phyloP scores from a whole-genome alignment of 164 flowering plant species.

The Chloranthus sessilifolius region DNA sequence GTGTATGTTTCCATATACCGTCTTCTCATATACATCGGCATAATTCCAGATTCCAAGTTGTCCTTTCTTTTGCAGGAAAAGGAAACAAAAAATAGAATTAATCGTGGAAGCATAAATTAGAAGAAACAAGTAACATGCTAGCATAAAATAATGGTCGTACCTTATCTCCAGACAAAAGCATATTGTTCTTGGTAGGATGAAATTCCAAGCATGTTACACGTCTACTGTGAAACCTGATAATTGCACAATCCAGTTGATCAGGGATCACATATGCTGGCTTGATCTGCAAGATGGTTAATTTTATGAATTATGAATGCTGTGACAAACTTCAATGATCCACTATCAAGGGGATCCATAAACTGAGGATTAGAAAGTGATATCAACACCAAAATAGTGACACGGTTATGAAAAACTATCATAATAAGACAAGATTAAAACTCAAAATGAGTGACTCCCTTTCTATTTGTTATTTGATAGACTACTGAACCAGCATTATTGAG shows the following conservation, averaged over 20 bases:
- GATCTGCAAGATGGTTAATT: constrained; percentile 49
- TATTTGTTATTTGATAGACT: no score
- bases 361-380: no score
- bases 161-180: constrained; percentile 95
- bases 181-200: constrained; percentile 76
- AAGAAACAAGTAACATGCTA: background rate
- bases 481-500: no score
- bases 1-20: constrained; percentile 79
- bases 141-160: constrained; percentile 20
- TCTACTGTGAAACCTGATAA: constrained; percentile 83
- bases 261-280: constrained; percentile 71
- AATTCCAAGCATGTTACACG: constrained; percentile 91
- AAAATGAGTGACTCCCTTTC: no score
- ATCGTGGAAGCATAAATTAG: constrained; percentile 1
- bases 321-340: no score
- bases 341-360: no score
- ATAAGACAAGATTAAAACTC: no score
- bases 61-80: constrained; percentile 61
- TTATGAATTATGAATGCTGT: no score
- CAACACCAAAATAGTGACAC: no score
- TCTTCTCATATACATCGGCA: constrained; percentile 64
- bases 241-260: constrained; percentile 72
- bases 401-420: no score
- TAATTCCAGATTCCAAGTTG: constrained; percentile 98
- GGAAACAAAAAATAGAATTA: constrained; percentile 8